Evolutionary conservation across 2,329 filamentous ascomycete species (phyloP).

Genomic region (Metarhizium sp.): DNA sequence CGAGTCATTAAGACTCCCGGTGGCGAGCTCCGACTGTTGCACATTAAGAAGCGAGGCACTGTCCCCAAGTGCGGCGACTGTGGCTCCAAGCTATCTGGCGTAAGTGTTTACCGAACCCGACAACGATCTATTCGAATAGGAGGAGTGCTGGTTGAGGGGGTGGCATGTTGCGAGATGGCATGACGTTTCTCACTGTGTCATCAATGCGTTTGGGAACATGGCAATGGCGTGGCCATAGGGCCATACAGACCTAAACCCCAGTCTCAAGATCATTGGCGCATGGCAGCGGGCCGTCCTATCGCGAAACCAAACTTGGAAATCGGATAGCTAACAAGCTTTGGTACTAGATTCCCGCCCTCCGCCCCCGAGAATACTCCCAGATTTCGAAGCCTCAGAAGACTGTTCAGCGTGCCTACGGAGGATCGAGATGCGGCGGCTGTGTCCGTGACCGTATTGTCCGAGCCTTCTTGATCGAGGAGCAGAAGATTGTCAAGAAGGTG

Average conservation of each 20-base stretch:
- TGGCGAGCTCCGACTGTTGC: slow-evolving; percentile 88
- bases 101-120: slow-evolving; percentile 50
- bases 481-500: slow-evolving; percentile 99
- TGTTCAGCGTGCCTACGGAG: slow-evolving; percentile 96
- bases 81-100: slow-evolving; percentile 91
- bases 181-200: not conserved
- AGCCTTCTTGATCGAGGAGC: slow-evolving; percentile 99
- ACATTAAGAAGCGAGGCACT: slow-evolving; percentile 99
- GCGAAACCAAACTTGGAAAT: not conserved
- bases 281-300: not conserved
- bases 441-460: slow-evolving; percentile 97
- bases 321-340: slow-evolving; percentile 8
- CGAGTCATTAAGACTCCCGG: slow-evolving; percentile 94
- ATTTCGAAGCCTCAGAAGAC: slow-evolving; percentile 99
- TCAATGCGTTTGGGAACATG: not conserved
- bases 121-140: slow-evolving; percentile 3
- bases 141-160: not conserved
- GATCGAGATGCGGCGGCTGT: slow-evolving; percentile 96
- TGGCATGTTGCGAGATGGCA: not conserved
- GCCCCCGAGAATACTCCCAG: slow-evolving; percentile 93
- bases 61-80: slow-evolving; percentile 99
- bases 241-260: not conserved
- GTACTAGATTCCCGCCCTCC: slow-evolving; percentile 82
- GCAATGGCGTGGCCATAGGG: not conserved
- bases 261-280: not conserved